Percentiles rank a stretch among this genome's conserved stretches.
These are phyloP conservation scores for Dryas drummondii DNA, from an alignment of 306 rosid species.

Conservation along the genomic window DNA sequence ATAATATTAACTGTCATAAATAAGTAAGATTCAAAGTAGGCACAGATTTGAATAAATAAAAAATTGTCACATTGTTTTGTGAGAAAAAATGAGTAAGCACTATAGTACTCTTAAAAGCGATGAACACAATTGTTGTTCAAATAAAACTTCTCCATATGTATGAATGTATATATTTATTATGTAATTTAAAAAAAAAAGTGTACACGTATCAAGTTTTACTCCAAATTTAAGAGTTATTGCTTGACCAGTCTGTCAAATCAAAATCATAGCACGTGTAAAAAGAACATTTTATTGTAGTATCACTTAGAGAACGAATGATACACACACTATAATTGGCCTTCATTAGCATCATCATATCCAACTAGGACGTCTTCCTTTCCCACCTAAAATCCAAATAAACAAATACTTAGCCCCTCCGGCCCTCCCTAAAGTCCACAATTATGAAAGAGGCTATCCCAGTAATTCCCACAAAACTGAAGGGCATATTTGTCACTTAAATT, in stretches of 20 bases:
- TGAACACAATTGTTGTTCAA: too few species aligned
- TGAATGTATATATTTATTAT: too few species aligned
- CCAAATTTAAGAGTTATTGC: too few species aligned
- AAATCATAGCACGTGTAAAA: background rate
- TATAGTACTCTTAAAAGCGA: too few species aligned
- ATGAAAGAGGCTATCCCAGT: background rate
- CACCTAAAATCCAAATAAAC: background rate
- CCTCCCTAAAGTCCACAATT: background rate
- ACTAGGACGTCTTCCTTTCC: slow-evolving; percentile 6
- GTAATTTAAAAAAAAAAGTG: too few species aligned
- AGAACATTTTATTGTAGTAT: background rate
- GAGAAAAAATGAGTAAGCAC: too few species aligned
- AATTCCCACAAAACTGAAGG: background rate
- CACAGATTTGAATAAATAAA: too few species aligned
- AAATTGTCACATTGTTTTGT: too few species aligned
- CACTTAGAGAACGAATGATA: background rate
- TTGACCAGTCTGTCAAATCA: background rate
- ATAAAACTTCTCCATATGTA: too few species aligned
- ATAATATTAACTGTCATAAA: too few species aligned
- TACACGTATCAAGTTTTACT: too few species aligned
- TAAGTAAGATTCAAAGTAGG: too few species aligned
- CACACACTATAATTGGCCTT: background rate
- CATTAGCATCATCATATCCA: slow-evolving; percentile 5
- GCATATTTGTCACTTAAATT: background rate
- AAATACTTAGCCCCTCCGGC: background rate